These are phyloP conservation scores for Fusarium ramigenum DNA, from an alignment of 2,329 filamentous ascomycete species.

Conservation along the genomic window DNA sequence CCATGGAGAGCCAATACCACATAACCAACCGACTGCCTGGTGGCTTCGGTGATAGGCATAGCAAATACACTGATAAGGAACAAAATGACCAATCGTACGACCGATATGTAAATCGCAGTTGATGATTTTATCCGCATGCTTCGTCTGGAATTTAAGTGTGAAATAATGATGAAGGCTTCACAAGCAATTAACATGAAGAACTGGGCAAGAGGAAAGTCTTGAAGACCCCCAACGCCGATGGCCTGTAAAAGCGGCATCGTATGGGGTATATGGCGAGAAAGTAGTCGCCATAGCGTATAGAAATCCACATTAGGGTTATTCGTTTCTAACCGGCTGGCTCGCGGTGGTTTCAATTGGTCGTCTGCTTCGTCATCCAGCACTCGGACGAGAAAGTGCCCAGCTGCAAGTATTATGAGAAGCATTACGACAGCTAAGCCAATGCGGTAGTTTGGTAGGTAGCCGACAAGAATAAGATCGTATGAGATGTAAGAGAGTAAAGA, in stretches of 20 bases:
- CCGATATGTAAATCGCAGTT: background rate
- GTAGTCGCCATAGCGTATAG: too few relatives aligned
- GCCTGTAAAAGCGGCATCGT: background rate
- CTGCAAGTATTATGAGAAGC: background rate
- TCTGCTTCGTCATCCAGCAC: background rate
- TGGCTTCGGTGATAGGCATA: background rate
- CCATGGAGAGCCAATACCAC: background rate
- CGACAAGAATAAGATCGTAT: background rate
- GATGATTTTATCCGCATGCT: background rate
- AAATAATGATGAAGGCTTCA: background rate
- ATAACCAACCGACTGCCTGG: background rate
- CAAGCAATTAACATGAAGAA: background rate
- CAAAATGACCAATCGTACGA: background rate
- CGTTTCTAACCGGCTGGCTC: accelerated
- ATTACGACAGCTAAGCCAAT: background rate
- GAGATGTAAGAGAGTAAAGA: background rate
- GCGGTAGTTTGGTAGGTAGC: background rate
- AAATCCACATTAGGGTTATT: background rate
- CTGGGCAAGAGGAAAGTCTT: background rate
- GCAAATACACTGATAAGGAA: background rate
- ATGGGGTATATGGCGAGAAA: background rate
- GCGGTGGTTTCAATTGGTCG: background rate
- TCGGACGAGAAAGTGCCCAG: background rate
- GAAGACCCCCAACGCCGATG: background rate
- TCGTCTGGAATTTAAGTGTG: background rate